Evolutionary conservation across 2,329 filamentous ascomycete species (phyloP).

Genomic region (Colletotrichum cuscutae): DNA sequence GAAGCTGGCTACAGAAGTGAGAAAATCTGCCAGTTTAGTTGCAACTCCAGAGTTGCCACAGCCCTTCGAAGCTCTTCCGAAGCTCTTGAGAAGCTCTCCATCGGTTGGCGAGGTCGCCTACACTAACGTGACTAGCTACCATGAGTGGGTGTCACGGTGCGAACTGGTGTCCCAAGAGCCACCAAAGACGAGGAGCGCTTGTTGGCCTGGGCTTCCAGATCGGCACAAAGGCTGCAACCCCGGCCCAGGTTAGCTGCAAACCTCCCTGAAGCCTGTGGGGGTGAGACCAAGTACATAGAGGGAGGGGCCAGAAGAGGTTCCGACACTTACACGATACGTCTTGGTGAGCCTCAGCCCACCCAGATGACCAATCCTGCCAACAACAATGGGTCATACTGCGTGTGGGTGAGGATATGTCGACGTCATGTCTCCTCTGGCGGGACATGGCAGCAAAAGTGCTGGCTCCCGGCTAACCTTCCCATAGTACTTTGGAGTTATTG

Average conservation of each 20-base stretch:
- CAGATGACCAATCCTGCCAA: slow-evolving; percentile 28
- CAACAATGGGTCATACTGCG: slow-evolving; percentile 23
- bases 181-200: slow-evolving; percentile 7
- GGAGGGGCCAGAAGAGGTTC: slow-evolving; percentile 19
- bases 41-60: background rate
- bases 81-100: slow-evolving; percentile 9
- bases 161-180: background rate
- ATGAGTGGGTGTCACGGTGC: slow-evolving; percentile 2
- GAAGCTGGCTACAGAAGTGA: slow-evolving; percentile 12
- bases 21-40: background rate
- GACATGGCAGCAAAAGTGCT: background rate
- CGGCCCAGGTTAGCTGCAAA: slow-evolving; percentile 17
- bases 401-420: slow-evolving; percentile 22
- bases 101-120: slow-evolving; percentile 4
- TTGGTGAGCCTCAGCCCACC: slow-evolving; percentile 24
- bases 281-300: background rate
- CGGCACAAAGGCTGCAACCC: slow-evolving; percentile 18
- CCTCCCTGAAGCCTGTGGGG: slow-evolving; percentile 22
- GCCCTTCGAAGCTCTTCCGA: slow-evolving; percentile 18
- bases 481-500: background rate
- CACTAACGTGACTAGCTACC: background rate
- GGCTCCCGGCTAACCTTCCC: background rate
- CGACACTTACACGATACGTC: slow-evolving; percentile 10
- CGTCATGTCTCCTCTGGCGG: slow-evolving; percentile 21
- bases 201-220: slow-evolving; percentile 20